These are phyloP conservation scores for Oryza glumipatula DNA, from an alignment of 176 grass and related monocot genomes.

Conservation along the genomic window DNA sequence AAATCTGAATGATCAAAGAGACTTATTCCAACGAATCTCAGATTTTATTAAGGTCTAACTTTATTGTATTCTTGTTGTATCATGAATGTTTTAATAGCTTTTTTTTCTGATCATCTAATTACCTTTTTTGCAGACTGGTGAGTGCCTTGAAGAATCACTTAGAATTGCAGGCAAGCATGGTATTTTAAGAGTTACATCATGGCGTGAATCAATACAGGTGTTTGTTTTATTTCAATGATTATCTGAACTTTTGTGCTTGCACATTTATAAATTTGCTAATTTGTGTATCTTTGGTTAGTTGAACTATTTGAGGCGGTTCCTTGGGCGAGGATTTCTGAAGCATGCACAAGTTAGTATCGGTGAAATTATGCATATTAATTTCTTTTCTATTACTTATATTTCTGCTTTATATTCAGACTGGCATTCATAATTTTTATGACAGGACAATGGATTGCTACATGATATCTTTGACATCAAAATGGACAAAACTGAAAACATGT, in stretches of 20 bases:
- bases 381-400: too few relatives aligned
- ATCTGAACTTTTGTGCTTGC: background rate
- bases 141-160: constrained; percentile 69
- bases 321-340: constrained; percentile 91
- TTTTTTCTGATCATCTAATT: too few relatives aligned
- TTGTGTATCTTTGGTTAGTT: constrained; percentile 52
- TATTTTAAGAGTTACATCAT: constrained; percentile 74
- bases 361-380: too few relatives aligned
- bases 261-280: constrained; percentile 24
- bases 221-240: background rate
- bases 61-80: constrained; percentile 20
- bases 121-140: constrained; percentile 52
- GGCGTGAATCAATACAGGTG: constrained; percentile 90
- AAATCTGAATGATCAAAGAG: constrained; percentile 85
- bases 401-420: background rate
- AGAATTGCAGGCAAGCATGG: constrained; percentile 74
- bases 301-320: constrained; percentile 79
- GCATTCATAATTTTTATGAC: background rate
- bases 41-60: constrained; percentile 81
- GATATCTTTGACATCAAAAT: constrained; percentile 74
- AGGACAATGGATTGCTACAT: constrained; percentile 87
- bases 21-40: constrained; percentile 80
- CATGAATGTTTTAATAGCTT: background rate
- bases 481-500: constrained; percentile 68
- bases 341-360: constrained; percentile 69